Evolutionary conservation across 2,329 filamentous ascomycete genomes (phyloP).

Genomic region (Fusarium sp.): DNA sequence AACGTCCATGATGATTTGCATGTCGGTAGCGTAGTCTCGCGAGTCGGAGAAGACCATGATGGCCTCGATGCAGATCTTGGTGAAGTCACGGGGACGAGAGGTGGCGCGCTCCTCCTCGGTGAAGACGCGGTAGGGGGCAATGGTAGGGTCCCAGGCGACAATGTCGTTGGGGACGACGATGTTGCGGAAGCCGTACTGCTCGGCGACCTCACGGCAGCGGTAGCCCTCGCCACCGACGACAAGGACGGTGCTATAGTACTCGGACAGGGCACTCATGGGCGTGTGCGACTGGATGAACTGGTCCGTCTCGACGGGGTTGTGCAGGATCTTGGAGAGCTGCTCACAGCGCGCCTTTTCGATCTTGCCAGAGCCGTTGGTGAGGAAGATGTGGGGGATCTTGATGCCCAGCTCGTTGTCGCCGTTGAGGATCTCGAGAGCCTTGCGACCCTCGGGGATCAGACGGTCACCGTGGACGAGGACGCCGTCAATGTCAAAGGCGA

Average conservation of each 20-base stretch:
- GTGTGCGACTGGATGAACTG: constrained; percentile 84
- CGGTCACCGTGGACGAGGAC: constrained; percentile 83
- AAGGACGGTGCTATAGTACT: constrained; percentile 80
- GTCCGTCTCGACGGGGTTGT: constrained; percentile 41
- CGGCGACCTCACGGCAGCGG: constrained; percentile 63
- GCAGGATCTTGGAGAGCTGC: constrained; percentile 68
- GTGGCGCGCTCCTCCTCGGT: constrained; percentile 67
- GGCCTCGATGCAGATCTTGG: constrained; percentile 81
- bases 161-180: constrained; percentile 88
- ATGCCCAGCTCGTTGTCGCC: constrained; percentile 76
- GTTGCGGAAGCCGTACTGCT: constrained; percentile 76
- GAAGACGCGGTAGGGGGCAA: constrained; percentile 84
- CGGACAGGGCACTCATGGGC: constrained; percentile 77
- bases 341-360: constrained; percentile 84
- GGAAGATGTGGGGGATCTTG: constrained; percentile 87
- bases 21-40: constrained; percentile 88
- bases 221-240: constrained; percentile 80
- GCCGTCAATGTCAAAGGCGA: constrained; percentile 89
- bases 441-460: constrained; percentile 78
- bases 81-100: constrained; percentile 76
- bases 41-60: constrained; percentile 93
- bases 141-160: constrained; percentile 72
- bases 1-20: constrained; percentile 80
- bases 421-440: constrained; percentile 77
- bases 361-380: constrained; percentile 94